These are phyloP conservation scores for Draba incana DNA, from an alignment of 345 rosid species.

Conservation along the genomic window DNA sequence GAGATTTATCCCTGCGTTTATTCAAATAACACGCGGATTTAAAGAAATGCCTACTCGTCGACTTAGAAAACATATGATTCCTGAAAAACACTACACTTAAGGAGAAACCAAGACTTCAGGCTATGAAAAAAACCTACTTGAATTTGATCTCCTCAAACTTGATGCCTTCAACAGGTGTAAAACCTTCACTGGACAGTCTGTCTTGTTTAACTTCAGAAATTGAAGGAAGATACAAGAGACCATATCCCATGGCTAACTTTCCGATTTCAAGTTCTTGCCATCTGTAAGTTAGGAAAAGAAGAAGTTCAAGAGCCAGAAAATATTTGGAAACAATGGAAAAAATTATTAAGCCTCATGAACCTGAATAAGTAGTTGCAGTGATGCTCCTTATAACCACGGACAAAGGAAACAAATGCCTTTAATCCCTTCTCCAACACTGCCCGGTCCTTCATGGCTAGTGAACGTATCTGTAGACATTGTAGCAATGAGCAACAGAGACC, in stretches of 20 bases:
- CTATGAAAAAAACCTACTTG: slow-evolving; percentile 47
- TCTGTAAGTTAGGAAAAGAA: slow-evolving; percentile 43
- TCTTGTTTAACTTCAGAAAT: slow-evolving; percentile 86
- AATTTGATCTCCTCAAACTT: slow-evolving; percentile 72
- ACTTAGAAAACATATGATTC: slow-evolving; percentile 19
- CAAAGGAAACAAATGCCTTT: slow-evolving; percentile 86
- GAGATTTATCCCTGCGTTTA: slow-evolving; percentile 67
- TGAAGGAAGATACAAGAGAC: slow-evolving; percentile 83
- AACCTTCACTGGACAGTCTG: slow-evolving; percentile 73
- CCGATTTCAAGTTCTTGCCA: slow-evolving; percentile 89
- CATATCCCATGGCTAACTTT: slow-evolving; percentile 94
- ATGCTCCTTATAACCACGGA: slow-evolving; percentile 94
- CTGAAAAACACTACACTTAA: neutral
- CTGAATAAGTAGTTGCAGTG: slow-evolving; percentile 83
- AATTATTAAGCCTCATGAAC: slow-evolving; percentile 38
- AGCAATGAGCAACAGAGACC: slow-evolving; percentile 21
- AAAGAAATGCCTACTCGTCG: neutral
- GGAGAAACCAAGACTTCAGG: too few relatives aligned
- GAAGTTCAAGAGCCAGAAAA: neutral
- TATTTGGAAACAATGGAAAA: neutral
- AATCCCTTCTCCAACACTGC: slow-evolving; percentile 93
- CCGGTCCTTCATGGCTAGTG: slow-evolving; percentile 73
- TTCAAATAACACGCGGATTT: slow-evolving; percentile 22
- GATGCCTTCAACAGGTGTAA: slow-evolving; percentile 63
- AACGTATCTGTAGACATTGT: slow-evolving; percentile 55